Base-by-base conservation (phyloP, 2,329 filamentous ascomycete genomes). In the Paracoccidioides brasiliensis region DNA sequence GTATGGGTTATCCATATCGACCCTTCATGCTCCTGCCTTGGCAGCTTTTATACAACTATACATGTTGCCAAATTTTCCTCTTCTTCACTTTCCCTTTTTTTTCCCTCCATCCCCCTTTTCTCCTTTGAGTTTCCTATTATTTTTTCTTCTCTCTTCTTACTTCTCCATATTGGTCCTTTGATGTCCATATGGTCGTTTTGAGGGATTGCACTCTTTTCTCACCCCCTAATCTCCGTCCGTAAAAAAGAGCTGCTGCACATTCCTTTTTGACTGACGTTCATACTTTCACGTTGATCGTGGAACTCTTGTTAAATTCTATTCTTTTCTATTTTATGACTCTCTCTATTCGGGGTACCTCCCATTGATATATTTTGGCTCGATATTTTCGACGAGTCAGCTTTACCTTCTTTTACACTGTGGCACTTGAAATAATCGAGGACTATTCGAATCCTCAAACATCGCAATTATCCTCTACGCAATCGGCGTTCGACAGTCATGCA, bases 241-340 rank as follows among this genome's bases (percentile, higher is more conserved):
- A 51, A 30, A 40, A 15, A 38, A 28, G 12, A 28, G 41, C 10
- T 30, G 22, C 15, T 33, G n/a, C 44, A 33, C 44, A 33, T 35
- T 46, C 52, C 49, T 49, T 59, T 51, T 53, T 55, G 42, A 33
- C 22, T 22, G 22, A 22, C 22, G 22, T 22, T 22, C 43, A 42
- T 46, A 55, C 43, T 53, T 49, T 52, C 62, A 58, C 59, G 62
- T 61, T 63, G 62, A 63, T 58, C 60, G 61, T 64, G 59, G 52
- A 45, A 49, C 37, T 40, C 14, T n/a, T 51, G 40, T 32, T 22
- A 22, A 22, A 22, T 22, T 22, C 22, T 22, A 22, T 22, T 22
- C 22, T 22, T 22, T 22, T 22, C 22, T 22, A 43, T 41, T 52
- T 8, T 33, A 43, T 55, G 43, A 56, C 37, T 38, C 14, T 15